Base-by-base conservation (phyloP, 305 asterid species). In the Rubia balearica region DNA sequence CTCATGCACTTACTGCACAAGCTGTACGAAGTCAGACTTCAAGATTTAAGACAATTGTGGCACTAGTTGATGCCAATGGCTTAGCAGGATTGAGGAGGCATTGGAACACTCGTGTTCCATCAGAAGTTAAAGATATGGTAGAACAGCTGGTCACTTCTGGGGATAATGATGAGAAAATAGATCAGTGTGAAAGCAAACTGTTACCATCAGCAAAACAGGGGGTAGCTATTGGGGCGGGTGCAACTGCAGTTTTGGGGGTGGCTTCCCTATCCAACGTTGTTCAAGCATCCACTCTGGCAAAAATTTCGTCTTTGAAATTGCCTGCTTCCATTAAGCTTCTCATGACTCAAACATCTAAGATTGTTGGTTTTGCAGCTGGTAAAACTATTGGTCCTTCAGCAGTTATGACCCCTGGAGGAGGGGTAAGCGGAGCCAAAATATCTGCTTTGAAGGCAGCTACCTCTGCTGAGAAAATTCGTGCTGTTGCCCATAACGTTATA, bases 201-300 rank as follows among this genome's bases (percentile, higher is more conserved):
- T 75, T 84, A 41, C 74, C 89, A 70, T 74, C 90, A 6, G 91
- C 81, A 68, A 93, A 89, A 73, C 96, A 96, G 1, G 79, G 89
- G 80, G 91, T 93, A 21, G 97, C 98, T 4, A 89, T 90, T 61
- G 97, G 97, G 68, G 97, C 98, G 0, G 96, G 98, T 59, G 98
- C 97, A 62, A 88, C 97, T 1, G 97, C 97, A 21, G 85, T 87
- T 59, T 36, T 89, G 24, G 98, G 98, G 67, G 91, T 77, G 46
- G 89, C 97, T 4, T 88, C 97, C 62, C 83, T 90, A 72, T 84
- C 97, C 45, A 90, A 93, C 84, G 86, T 81, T n/a, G 55, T 93
- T 68, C 98, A 97, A 0, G 89, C 82, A 21, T 90, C 97, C 43
- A 83, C 90, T 67, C 79, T 84, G 46, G 73, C 86, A 67, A 91